Conservation (phyloP, 1,139 yeast genomes). For the Candida anutae region DNA sequence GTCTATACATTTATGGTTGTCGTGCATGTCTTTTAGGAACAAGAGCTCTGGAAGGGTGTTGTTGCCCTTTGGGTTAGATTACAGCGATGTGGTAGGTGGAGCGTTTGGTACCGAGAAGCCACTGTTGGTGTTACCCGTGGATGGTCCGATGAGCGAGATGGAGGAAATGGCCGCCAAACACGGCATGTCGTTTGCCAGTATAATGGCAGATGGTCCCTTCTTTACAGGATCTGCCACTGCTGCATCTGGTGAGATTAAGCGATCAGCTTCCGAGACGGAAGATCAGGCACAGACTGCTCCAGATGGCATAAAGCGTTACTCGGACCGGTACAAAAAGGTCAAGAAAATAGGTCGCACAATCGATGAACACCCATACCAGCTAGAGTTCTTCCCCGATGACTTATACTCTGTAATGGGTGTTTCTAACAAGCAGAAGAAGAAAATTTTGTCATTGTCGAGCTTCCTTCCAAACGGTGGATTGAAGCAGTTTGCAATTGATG, state of each 20-base stretch:
- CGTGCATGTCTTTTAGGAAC: conserved; percentile 10
- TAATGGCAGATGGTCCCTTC: conserved; percentile 69
- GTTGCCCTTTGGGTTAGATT: conserved; percentile 65
- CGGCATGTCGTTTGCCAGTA: conserved; percentile 47
- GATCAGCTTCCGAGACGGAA: background rate
- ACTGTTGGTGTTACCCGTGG: conserved; percentile 53
- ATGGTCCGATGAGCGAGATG: conserved; percentile 46
- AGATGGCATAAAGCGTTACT: conserved; percentile 64
- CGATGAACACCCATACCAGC: conserved; percentile 74
- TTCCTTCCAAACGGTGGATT: conserved; percentile 42
- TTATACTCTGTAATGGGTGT: conserved; percentile 70
- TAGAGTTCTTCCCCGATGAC: conserved; percentile 73
- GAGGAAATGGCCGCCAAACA: conserved; percentile 64
- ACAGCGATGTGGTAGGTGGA: conserved; percentile 43
- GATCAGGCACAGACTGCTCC: conserved; percentile 12
- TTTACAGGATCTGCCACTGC: conserved; percentile 47
- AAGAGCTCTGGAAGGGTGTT: conserved; percentile 19
- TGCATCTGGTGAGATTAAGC: background rate
- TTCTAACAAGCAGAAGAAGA: conserved; percentile 43
- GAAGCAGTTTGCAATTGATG: conserved; percentile 22
- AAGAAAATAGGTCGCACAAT: conserved; percentile 71
- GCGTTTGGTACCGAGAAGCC: conserved; percentile 29
- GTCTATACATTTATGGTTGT: no score
- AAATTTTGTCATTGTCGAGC: conserved; percentile 44
- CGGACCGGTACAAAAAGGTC: conserved; percentile 66